Conservation (phyloP, 768 basidiomycete genomes). For the Agaricus blazei region DNA sequence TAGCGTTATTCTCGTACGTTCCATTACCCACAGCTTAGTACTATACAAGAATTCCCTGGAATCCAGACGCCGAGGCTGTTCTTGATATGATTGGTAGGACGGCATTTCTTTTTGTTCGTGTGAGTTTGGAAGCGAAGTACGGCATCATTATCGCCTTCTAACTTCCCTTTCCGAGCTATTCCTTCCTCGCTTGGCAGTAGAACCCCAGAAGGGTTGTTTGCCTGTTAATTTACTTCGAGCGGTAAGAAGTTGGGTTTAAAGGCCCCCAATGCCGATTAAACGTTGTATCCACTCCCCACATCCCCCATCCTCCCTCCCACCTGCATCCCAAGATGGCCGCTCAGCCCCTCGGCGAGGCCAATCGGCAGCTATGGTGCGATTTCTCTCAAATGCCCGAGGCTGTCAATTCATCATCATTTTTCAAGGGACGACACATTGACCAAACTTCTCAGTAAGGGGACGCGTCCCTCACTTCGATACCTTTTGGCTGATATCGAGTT, state of each 20-base stretch:
- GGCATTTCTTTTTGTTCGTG: slow-evolving; percentile 26
- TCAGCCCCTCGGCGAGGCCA: slow-evolving; percentile 52
- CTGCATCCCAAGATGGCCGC: slow-evolving; percentile 45
- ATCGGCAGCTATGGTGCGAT: slow-evolving; percentile 60
- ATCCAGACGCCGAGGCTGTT: not conserved
- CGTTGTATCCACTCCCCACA: slow-evolving; percentile 35
- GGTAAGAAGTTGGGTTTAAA: slow-evolving; percentile 38
- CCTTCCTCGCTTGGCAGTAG: slow-evolving; percentile 39
- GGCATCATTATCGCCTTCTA: slow-evolving; percentile 34
- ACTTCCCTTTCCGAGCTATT: slow-evolving; percentile 39
- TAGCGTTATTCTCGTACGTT: no score
- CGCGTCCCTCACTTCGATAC: not conserved
- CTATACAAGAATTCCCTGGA: slow-evolving; percentile 2
- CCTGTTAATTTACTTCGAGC: slow-evolving; percentile 43
- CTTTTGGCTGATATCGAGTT: not conserved
- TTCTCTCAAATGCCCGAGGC: not conserved
- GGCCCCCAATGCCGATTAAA: slow-evolving; percentile 36
- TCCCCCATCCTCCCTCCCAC: slow-evolving; percentile 17
- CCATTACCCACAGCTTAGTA: slow-evolving; percentile 5
- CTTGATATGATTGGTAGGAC: slow-evolving; percentile 3
- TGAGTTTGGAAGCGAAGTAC: slow-evolving; percentile 35
- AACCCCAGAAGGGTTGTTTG: slow-evolving; percentile 40
- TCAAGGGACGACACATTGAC: slow-evolving; percentile 64
- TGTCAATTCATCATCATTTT: slow-evolving; percentile 5
- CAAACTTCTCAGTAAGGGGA: slow-evolving; percentile 48